phyloP scores from a whole-genome alignment of 1,284 basidiomycete genomes.

The Ceratobasidium sp. region DNA sequence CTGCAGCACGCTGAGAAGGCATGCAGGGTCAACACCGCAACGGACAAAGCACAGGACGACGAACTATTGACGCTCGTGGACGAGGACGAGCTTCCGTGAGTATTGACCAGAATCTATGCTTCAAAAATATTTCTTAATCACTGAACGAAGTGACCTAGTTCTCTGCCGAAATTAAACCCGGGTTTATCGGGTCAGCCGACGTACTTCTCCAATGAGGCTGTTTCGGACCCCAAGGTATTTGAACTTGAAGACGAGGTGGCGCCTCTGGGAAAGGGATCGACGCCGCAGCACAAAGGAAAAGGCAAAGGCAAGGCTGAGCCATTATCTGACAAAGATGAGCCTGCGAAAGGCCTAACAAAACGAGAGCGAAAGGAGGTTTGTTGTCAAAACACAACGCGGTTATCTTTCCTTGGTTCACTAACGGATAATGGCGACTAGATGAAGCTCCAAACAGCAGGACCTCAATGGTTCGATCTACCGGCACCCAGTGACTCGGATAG shows the following conservation, averaged over 20 bases:
- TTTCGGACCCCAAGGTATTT: constrained; percentile 29
- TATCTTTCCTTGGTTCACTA: constrained; percentile 51
- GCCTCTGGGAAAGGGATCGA: background rate
- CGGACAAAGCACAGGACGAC: constrained; percentile 25
- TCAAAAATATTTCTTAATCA: background rate
- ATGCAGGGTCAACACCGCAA: constrained; percentile 32
- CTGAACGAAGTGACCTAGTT: background rate
- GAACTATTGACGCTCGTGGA: constrained; percentile 31
- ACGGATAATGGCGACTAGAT: constrained; percentile 61
- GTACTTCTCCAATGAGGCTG: constrained; percentile 26
- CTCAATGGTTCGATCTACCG: constrained; percentile 93
- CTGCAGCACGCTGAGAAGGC: constrained; percentile 30
- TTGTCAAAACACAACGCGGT: constrained; percentile 7
- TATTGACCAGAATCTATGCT: background rate
- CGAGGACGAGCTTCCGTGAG: constrained; percentile 42
- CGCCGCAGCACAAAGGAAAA: constrained; percentile 37
- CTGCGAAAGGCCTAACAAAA: constrained; percentile 42
- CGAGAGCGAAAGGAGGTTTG: constrained; percentile 42
- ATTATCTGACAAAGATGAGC: constrained; percentile 42
- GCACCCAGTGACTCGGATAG: constrained; percentile 83
- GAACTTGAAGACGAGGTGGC: constrained; percentile 12
- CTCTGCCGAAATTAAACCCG: constrained; percentile 37
- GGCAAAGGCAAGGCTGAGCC: constrained; percentile 43
- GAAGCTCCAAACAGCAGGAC: constrained; percentile 80
- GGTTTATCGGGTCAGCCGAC: constrained; percentile 23